These are phyloP conservation scores for Dactylorhiza incarnata DNA, from an alignment of 106 monocot genomes.

Conservation along the genomic window DNA sequence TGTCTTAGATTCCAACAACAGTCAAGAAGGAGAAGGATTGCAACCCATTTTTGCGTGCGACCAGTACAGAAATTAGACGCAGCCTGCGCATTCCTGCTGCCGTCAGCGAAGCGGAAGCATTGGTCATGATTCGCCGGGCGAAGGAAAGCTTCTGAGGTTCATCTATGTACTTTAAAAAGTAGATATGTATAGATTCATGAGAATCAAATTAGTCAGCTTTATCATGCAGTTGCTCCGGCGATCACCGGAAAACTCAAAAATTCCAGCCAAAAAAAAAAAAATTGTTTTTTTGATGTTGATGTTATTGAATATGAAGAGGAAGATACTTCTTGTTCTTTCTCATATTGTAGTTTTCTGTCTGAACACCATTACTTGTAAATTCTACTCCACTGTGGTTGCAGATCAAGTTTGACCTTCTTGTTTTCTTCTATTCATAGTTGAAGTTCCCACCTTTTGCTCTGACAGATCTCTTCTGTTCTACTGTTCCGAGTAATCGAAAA, in stretches of 20 bases:
- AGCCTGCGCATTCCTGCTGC: conserved; percentile 51
- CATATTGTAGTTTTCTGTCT: too few relatives aligned
- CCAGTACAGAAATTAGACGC: conserved; percentile 59
- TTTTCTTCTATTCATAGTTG: too few relatives aligned
- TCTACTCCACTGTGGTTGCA: too few relatives aligned
- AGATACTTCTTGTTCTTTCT: too few relatives aligned
- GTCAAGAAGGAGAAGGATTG: conserved; percentile 67
- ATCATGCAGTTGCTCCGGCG: background rate
- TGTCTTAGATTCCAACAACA: conserved; percentile 77
- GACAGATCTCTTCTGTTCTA: too few relatives aligned
- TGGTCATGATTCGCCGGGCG: conserved; percentile 63
- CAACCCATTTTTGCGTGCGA: conserved; percentile 86
- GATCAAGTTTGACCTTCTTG: too few relatives aligned
- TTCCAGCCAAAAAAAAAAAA: background rate
- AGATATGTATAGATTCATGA: conserved; percentile 1
- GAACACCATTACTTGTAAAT: too few relatives aligned
- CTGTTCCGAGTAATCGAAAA: too few relatives aligned
- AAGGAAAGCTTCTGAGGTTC: conserved; percentile 62
- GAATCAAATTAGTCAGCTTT: conserved; percentile 1
- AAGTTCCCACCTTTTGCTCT: too few relatives aligned
- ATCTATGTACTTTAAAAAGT: background rate
- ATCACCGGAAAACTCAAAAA: background rate
- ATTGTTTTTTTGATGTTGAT: too few relatives aligned
- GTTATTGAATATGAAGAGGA: too few relatives aligned
- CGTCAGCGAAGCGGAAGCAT: conserved; percentile 56